A percentile compares a stretch with the other conserved stretches of the same genome.
phyloP scores from a whole-genome alignment of 441 rosid species.

The Adansonia madagascariensis region DNA sequence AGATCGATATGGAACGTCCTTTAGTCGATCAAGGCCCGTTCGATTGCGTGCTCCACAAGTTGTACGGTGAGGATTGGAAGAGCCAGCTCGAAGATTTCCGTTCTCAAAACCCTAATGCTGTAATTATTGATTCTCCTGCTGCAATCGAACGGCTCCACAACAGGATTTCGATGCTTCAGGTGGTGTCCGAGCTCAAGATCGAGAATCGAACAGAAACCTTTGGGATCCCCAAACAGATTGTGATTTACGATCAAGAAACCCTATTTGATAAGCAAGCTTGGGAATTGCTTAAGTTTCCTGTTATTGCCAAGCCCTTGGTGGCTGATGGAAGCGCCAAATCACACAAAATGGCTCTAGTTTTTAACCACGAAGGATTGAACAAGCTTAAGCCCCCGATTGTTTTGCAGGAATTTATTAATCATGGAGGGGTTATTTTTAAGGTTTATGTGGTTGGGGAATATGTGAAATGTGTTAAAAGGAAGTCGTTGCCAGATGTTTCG shows the following conservation, averaged over 20 bases:
- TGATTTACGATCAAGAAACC: slow-evolving; percentile 55
- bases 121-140: slow-evolving; percentile 46
- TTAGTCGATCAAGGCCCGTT: slow-evolving; percentile 54
- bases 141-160: slow-evolving; percentile 59
- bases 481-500: slow-evolving; percentile 67
- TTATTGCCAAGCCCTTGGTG: slow-evolving; percentile 74
- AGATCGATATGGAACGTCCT: slow-evolving; percentile 41
- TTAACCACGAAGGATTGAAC: slow-evolving; percentile 52
- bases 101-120: slow-evolving; percentile 41
- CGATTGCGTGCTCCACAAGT: slow-evolving; percentile 63
- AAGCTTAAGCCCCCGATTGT: slow-evolving; percentile 70
- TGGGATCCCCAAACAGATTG: slow-evolving; percentile 65
- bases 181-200: slow-evolving; percentile 45
- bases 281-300: slow-evolving; percentile 55
- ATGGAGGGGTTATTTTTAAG: slow-evolving; percentile 80
- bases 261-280: slow-evolving; percentile 42
- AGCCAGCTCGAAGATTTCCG: slow-evolving; percentile 42
- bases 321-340: slow-evolving; percentile 77
- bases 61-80: slow-evolving; percentile 61
- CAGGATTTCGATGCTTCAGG: slow-evolving; percentile 67
- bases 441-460: slow-evolving; percentile 67
- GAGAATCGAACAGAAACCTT: slow-evolving; percentile 40
- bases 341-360: slow-evolving; percentile 64
- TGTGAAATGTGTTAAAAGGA: slow-evolving; percentile 69
- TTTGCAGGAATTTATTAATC: slow-evolving; percentile 73